Evolutionary conservation across 192 early-diverging fungal genomes (phyloP), one percentile per base, ranked within the genome.

Genomic region (Coemansia sp.): DNA sequence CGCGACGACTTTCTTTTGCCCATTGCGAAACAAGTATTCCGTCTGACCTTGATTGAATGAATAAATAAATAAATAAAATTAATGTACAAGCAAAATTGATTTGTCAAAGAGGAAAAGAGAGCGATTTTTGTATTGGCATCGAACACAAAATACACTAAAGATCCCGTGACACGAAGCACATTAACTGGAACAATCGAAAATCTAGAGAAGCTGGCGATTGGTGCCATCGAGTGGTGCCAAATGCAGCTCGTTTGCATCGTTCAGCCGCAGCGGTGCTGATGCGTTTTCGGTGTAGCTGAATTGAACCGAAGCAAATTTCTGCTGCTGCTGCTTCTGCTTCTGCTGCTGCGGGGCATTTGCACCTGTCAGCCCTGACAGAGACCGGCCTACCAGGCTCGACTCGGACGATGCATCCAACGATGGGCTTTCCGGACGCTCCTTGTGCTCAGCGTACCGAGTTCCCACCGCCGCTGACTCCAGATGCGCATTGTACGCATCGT

Each of bases 1-100:
- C 92, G 84, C 34, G 89, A 84, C 43, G 87, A 64, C 31, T 70
- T 75, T 51, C 63, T 40, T 26, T 64, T 64, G 21, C 64, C 55
- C 71, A 57, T 66, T 66, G 35, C 37, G 4, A 28, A 13, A 6
- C 29, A 20, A 6, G 16, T 46, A 6, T 20, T 46, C 15, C 3
- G 2, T 51, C 23, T 2, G 16, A 20, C 18, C 3, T n/a, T 1
- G 37, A 39, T 39, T 39, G 37, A 15, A 1, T 39, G 8, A n/a
- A 20, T 18, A 26, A n/a, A 13, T 16, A 45, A 45, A 45, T 16
- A 4, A n/a, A 45, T 16, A 45, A 13, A 45, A 23, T 25, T 51
- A 51, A 12, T 51, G 8, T 23, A 51, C 48, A 51, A 51, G 15
- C 2, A n/a, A 34, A 34, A 8, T 34, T 10, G 12, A 37, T 3